phyloP scores from a whole-genome alignment of 495 filamentous ascomycete genomes.

The Cercophora samala region DNA sequence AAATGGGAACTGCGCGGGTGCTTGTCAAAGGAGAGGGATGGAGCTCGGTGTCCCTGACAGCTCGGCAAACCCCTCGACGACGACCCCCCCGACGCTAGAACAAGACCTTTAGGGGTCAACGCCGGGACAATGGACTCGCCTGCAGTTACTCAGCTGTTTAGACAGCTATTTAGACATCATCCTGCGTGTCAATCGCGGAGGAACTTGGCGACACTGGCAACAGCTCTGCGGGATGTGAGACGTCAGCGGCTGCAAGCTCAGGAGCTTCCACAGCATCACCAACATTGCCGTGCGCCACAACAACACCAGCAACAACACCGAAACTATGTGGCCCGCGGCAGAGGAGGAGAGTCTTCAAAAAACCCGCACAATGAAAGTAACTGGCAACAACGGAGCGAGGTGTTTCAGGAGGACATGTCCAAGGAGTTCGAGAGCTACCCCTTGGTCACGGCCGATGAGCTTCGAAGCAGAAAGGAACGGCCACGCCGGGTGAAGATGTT shows the following conservation, averaged over 20 bases:
- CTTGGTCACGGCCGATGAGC: conserved; percentile 73
- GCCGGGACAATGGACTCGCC: conserved; percentile 72
- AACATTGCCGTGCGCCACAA: conserved; percentile 24
- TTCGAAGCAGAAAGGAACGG: conserved; percentile 67
- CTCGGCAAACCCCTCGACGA: conserved; percentile 1
- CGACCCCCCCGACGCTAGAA: conserved; percentile 2
- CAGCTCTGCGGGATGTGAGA: conserved; percentile 39
- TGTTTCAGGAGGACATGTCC: conserved; percentile 68
- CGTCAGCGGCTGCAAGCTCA: conserved; percentile 19
- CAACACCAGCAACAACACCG: conserved; percentile 28
- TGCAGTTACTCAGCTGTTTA: conserved; percentile 71
- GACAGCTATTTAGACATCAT: conserved; percentile 77
- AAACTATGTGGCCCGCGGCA: conserved; percentile 26
- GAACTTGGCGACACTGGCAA: conserved; percentile 42
- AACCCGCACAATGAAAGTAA: conserved; percentile 40
- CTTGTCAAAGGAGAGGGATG: conserved; percentile 2
- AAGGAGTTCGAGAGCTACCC: conserved; percentile 79
- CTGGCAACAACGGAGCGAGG: conserved; percentile 78
- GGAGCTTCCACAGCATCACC: conserved; percentile 19
- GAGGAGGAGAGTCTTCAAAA: conserved; percentile 26
- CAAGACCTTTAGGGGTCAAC: background rate
- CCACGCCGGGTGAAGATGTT: conserved; percentile 93
- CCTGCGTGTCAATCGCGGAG: conserved; percentile 61
- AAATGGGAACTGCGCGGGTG: background rate
- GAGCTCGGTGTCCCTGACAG: conserved; percentile 9